These are phyloP conservation scores for Ceratobasidium sp. DNA, from an alignment of 1,284 basidiomycete genomes.

Conservation along the genomic window DNA sequence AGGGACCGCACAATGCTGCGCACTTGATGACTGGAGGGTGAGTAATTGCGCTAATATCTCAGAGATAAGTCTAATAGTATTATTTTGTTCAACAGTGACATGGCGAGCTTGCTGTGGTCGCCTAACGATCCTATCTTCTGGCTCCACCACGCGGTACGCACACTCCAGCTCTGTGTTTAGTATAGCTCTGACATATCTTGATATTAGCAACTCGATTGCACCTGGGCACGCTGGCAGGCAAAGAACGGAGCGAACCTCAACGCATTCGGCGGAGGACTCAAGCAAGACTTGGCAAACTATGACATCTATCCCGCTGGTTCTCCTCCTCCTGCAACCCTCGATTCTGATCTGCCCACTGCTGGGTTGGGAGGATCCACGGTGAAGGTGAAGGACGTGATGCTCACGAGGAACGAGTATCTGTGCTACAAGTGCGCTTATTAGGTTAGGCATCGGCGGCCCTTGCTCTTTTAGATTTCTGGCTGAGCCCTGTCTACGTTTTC, in stretches of 20 bases:
- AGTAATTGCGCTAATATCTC: background rate
- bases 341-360: constrained; percentile 1
- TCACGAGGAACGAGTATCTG: constrained; percentile 26
- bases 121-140: constrained; percentile 36
- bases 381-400: constrained; percentile 34
- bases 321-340: background rate
- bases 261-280: constrained; percentile 37
- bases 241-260: background rate
- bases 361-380: too few species aligned
- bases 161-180: background rate
- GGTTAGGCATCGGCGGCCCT: too few species aligned
- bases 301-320: constrained; percentile 34
- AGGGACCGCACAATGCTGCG: constrained; percentile 41
- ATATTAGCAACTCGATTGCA: constrained; percentile 42
- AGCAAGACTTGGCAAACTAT: constrained; percentile 31
- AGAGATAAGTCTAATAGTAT: background rate
- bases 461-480: too few species aligned
- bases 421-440: constrained; percentile 42
- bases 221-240: constrained; percentile 45
- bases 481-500: too few species aligned
- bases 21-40: constrained; percentile 36
- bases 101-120: constrained; percentile 33
- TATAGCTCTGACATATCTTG: background rate
- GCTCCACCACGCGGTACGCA: constrained; percentile 14
- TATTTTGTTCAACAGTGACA: constrained; percentile 8